phyloP scores from a whole-genome alignment of 2,329 filamentous ascomycete species.

The Fusarium decemcellulare region DNA sequence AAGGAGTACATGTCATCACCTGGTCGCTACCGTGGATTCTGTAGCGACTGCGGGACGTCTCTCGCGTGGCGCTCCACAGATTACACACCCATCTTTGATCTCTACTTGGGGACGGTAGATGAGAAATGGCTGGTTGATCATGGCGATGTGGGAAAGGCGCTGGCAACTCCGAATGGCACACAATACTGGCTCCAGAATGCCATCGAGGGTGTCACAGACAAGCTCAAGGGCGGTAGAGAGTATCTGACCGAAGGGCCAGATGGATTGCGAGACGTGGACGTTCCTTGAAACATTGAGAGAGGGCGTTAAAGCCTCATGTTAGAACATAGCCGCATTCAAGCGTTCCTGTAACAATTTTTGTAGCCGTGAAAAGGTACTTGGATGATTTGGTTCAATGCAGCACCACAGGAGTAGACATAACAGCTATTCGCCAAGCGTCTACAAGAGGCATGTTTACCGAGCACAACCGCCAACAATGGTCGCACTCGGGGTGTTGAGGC shows the following conservation, averaged over 20 bases:
- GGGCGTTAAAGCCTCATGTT: no score
- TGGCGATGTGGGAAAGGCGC: background rate
- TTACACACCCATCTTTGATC: constrained; percentile 23
- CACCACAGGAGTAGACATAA: no score
- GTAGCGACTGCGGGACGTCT: constrained; percentile 17
- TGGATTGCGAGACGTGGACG: constrained; percentile 49
- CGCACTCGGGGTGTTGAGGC: no score
- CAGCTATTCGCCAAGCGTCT: no score
- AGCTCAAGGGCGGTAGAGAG: constrained; percentile 17
- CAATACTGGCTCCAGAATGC: constrained; percentile 31
- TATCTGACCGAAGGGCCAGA: constrained; percentile 57
- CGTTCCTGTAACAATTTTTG: no score
- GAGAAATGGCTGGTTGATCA: constrained; percentile 21
- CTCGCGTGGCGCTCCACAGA: constrained; percentile 28
- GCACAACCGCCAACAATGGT: no score
- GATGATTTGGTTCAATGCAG: no score
- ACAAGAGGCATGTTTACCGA: no score
- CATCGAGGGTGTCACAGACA: constrained; percentile 23
- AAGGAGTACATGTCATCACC: constrained; percentile 27
- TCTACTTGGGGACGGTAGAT: constrained; percentile 30
- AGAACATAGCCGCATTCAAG: no score
- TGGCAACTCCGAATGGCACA: constrained; percentile 26
- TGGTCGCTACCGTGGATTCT: constrained; percentile 26
- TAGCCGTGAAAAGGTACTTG: no score
- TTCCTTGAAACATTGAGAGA: background rate